Percentiles rank a stretch among this genome's conserved stretches.
phyloP scores from a whole-genome alignment of 352 stramenopile genomes.

The Phytophthora sp. region DNA sequence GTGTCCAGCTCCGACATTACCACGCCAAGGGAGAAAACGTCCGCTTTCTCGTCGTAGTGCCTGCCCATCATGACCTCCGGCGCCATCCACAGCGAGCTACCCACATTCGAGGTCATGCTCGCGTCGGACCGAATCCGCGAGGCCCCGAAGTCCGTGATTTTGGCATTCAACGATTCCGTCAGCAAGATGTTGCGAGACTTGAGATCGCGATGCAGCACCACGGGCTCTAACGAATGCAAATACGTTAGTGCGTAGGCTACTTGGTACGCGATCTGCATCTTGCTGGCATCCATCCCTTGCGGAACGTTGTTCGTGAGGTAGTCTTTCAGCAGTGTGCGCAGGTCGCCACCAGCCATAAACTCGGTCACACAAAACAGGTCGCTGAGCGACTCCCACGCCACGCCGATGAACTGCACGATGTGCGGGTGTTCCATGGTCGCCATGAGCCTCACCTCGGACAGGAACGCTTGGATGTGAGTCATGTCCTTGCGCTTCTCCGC shows the following conservation, averaged over 20 bases:
- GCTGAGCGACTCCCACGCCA: constrained; percentile 58
- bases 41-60: constrained; percentile 38
- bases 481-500: constrained; percentile 51
- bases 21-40: constrained; percentile 47
- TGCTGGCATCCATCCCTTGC: constrained; percentile 31
- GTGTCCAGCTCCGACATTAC: constrained; percentile 45
- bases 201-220: constrained; percentile 59
- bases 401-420: constrained; percentile 58
- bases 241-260: constrained; percentile 44
- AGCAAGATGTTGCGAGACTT: constrained; percentile 76
- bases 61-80: constrained; percentile 44
- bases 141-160: constrained; percentile 61
- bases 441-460: constrained; percentile 50
- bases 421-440: constrained; percentile 54
- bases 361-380: constrained; percentile 56
- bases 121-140: constrained; percentile 32
- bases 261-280: constrained; percentile 43
- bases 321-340: constrained; percentile 42
- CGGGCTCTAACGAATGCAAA: constrained; percentile 33
- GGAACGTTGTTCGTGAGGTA: constrained; percentile 23
- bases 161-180: constrained; percentile 38
- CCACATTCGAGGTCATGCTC: constrained; percentile 40
- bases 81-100: constrained; percentile 44
- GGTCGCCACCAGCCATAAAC: constrained; percentile 56
- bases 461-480: constrained; percentile 41